Percentiles rank a stretch among this genome's conserved stretches.
Conservation (phyloP, 169 alveolate species). For the Plasmodium knowlesi region DNA sequence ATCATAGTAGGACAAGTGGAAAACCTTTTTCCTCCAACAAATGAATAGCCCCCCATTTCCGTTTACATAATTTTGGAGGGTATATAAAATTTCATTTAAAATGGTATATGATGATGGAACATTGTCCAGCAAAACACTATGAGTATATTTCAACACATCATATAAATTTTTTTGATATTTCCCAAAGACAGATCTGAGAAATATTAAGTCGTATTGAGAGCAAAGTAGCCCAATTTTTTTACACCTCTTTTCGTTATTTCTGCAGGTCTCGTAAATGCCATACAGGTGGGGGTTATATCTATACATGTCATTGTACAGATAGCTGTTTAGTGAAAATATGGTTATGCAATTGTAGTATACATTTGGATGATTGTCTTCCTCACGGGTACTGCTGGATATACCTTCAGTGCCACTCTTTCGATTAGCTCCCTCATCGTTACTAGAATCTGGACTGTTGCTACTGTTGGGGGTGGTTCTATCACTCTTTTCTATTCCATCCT, state of each 20-base stretch:
- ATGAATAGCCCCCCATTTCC: slow-evolving; percentile 73
- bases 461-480: neutral
- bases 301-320: slow-evolving; percentile 46
- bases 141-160: slow-evolving; percentile 58
- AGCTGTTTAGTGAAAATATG: slow-evolving; percentile 61
- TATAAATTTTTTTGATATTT: slow-evolving; percentile 58
- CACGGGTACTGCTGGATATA: neutral
- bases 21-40: slow-evolving; percentile 57
- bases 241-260: slow-evolving; percentile 61
- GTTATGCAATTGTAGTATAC: slow-evolving; percentile 48
- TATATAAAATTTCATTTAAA: slow-evolving; percentile 47
- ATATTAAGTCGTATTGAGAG: slow-evolving; percentile 64
- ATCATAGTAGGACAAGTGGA: slow-evolving; percentile 61
- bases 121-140: slow-evolving; percentile 61
- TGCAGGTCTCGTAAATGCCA: slow-evolving; percentile 65
- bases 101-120: slow-evolving; percentile 17
- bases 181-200: slow-evolving; percentile 68
- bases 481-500: neutral
- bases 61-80: slow-evolving; percentile 37
- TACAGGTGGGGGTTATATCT: slow-evolving; percentile 64
- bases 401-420: neutral
- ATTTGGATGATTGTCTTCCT: neutral
- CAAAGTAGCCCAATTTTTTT: slow-evolving; percentile 31
- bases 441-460: neutral
- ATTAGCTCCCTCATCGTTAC: neutral